Evolutionary conservation across 2,329 filamentous ascomycete species (phyloP).

Genomic region (Thielaviopsis populi): DNA sequence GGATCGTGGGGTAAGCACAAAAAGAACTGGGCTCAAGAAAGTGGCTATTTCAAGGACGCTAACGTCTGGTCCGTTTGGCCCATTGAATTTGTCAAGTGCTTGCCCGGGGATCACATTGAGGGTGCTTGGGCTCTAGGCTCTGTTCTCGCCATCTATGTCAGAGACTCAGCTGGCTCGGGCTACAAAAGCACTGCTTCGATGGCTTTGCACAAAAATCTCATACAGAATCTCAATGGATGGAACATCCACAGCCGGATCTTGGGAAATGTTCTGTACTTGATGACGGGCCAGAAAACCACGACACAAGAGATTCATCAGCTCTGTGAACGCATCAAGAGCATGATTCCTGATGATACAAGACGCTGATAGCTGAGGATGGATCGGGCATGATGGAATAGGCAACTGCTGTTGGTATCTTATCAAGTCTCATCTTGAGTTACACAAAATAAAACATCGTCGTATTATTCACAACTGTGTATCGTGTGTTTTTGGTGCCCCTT

Average conservation of each 20-base stretch:
- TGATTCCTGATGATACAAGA: neutral
- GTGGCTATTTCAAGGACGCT: conserved; percentile 18
- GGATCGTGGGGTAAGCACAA: conserved; percentile 44
- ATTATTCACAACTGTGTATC: no score
- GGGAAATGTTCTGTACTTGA: conserved; percentile 44
- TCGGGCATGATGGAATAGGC: no score
- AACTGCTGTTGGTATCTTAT: no score
- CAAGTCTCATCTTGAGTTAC: no score
- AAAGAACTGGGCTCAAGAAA: conserved; percentile 27
- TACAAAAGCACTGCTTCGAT: conserved; percentile 34
- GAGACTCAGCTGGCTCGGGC: conserved; percentile 28
- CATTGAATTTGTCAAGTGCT: conserved; percentile 36
- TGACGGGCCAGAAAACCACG: conserved; percentile 36
- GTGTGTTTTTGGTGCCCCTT: no score
- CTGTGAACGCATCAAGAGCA: neutral
- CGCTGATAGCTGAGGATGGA: no score
- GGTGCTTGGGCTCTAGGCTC: conserved; percentile 60
- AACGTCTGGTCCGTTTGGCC: conserved; percentile 57
- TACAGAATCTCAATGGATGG: conserved; percentile 22
- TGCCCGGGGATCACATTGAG: conserved; percentile 44
- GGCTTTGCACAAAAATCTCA: conserved; percentile 28
- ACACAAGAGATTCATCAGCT: conserved; percentile 18
- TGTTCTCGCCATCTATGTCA: conserved; percentile 50
- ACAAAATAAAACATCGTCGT: no score
- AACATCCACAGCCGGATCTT: conserved; percentile 40